phyloP scores from a whole-genome alignment of 2,329 filamentous ascomycete genomes.

The Aphanocladium album region DNA sequence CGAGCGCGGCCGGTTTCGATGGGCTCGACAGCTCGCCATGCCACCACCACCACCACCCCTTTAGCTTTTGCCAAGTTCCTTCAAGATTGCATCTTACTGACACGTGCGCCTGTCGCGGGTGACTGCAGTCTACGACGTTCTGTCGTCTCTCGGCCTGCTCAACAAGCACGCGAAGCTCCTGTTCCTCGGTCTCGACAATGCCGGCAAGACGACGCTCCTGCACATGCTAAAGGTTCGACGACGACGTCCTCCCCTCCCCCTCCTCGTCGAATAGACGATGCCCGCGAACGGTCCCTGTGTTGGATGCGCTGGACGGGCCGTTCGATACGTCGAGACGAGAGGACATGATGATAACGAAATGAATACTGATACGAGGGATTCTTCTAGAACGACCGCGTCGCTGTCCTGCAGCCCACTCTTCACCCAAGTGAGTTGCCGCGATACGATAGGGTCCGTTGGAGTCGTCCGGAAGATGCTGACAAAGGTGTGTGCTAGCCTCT shows the following conservation, averaged over 20 bases:
- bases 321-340: too few relatives aligned
- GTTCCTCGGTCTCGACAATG: constrained; percentile 90
- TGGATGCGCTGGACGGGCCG: background rate
- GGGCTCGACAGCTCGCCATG: too few relatives aligned
- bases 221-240: constrained; percentile 86
- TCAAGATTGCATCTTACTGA: constrained; percentile 21
- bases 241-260: background rate
- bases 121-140: constrained; percentile 71
- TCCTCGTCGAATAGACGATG: background rate
- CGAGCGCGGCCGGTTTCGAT: too few relatives aligned
- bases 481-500: constrained; percentile 53
- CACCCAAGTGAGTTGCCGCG: constrained; percentile 70
- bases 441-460: background rate
- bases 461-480: background rate
- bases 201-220: constrained; percentile 87
- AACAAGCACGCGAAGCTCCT: constrained; percentile 97
- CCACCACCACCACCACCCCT: background rate
- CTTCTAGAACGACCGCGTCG: constrained; percentile 79
- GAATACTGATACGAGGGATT: constrained; percentile 21
- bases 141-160: constrained; percentile 78
- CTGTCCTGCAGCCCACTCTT: constrained; percentile 82
- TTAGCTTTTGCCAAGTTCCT: background rate
- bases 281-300: too few relatives aligned
- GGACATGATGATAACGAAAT: too few relatives aligned
- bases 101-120: constrained; percentile 24